These are phyloP conservation scores for Geranium rotundifolium DNA, from an alignment of 345 rosid species.

Conservation along the genomic window DNA sequence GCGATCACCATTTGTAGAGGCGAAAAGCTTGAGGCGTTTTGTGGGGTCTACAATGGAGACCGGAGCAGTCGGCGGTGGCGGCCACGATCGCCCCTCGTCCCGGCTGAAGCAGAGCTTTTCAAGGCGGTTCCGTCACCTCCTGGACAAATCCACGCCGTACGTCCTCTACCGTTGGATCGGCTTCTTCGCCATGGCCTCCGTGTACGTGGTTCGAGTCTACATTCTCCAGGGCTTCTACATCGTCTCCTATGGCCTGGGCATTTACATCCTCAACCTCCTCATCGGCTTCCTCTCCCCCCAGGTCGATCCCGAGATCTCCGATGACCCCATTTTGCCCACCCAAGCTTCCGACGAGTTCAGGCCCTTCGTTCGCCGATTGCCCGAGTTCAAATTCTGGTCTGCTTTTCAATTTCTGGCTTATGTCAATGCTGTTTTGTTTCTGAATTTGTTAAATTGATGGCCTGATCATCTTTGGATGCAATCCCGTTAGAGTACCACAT, in stretches of 20 bases:
- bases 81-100: constrained; percentile 31
- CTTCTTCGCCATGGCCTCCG: constrained; percentile 28
- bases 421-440: background rate
- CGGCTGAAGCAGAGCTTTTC: constrained; percentile 31
- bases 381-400: constrained; percentile 88
- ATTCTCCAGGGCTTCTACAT: constrained; percentile 77
- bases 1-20: too few species aligned
- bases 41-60: constrained; percentile 31
- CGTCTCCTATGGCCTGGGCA: constrained; percentile 80
- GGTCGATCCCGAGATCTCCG: constrained; percentile 63
- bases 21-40: too few species aligned
- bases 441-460: too few species aligned
- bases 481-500: too few species aligned
- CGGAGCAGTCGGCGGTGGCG: constrained; percentile 19
- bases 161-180: constrained; percentile 57
- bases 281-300: constrained; percentile 90
- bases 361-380: constrained; percentile 89
- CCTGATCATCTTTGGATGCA: background rate
- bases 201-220: constrained; percentile 72
- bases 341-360: constrained; percentile 78
- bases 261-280: constrained; percentile 75
- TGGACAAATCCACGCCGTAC: constrained; percentile 66
- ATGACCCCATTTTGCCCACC: constrained; percentile 68
- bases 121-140: constrained; percentile 55
- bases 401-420: background rate